phyloP scores from a whole-genome alignment of 371 early-diverging fungal genomes.

The Mortierella sp. region DNA sequence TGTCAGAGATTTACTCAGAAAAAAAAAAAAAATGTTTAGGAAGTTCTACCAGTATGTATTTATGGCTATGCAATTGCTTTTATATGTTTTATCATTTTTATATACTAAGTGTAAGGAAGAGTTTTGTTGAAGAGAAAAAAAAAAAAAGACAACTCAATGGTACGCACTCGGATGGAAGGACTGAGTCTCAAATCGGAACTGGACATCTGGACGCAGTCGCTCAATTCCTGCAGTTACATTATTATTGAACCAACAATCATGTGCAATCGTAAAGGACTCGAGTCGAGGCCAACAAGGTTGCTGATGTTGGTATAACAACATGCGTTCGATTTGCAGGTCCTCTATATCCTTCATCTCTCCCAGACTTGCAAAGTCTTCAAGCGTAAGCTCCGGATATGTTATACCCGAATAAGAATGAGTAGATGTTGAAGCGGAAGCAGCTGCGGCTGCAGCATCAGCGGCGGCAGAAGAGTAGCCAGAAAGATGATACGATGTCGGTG shows the following conservation, averaged over 20 bases:
- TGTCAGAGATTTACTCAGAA: too few relatives aligned
- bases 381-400: neutral
- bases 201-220: constrained; percentile 19
- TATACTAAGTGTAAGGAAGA: too few relatives aligned
- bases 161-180: constrained; percentile 11
- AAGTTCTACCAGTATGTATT: too few relatives aligned
- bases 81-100: too few relatives aligned
- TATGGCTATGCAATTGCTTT: too few relatives aligned
- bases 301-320: constrained; percentile 14
- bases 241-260: constrained; percentile 26
- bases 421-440: neutral
- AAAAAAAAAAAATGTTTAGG: too few relatives aligned
- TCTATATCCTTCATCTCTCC: constrained; percentile 32
- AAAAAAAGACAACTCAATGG: constrained; percentile 8
- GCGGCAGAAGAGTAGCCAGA: neutral
- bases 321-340: constrained; percentile 31
- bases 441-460: neutral
- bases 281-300: constrained; percentile 29
- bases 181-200: constrained; percentile 15
- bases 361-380: constrained; percentile 16
- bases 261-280: constrained; percentile 24
- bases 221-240: constrained; percentile 11
- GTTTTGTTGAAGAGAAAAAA: neutral
- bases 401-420: neutral
- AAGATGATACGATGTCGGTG: constrained; percentile 10